Evolutionary conservation across 345 rosid species (phyloP).

Genomic region (Syzygium jambos): DNA sequence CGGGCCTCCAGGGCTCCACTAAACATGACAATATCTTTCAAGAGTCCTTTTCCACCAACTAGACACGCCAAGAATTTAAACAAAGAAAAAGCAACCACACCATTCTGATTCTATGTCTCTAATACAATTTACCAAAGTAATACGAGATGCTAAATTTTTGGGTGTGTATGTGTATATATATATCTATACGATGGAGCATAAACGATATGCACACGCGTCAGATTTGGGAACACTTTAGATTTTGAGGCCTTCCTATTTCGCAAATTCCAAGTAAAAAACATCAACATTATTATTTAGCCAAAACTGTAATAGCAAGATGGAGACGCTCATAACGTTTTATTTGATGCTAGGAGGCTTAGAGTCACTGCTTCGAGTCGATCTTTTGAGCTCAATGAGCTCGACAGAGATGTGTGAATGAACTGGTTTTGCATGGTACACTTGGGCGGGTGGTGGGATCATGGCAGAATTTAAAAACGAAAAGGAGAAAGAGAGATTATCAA

Average conservation of each 20-base stretch:
- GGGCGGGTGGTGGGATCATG: not conserved
- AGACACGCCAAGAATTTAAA: not conserved
- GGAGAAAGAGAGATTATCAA: not conserved
- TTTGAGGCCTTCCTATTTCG: not conserved
- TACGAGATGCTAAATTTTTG: not conserved
- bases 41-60: not conserved
- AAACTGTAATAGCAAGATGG: not conserved
- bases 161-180: not conserved
- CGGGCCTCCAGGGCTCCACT: not conserved
- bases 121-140: not conserved
- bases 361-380: not conserved
- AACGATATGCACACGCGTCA: not conserved
- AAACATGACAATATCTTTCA: not conserved
- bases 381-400: not conserved
- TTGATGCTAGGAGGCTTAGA: not conserved
- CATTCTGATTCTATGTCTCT: not conserved
- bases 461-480: not conserved
- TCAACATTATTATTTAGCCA: not conserved
- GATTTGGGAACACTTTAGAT: not conserved
- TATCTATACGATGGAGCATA: not conserved
- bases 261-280: not conserved
- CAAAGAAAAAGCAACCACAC: not conserved
- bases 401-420: not conserved
- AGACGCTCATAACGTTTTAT: not conserved
- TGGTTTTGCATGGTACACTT: not conserved